Conservation (phyloP, 768 basidiomycete species). For the Pleurotus pulmonarius region DNA sequence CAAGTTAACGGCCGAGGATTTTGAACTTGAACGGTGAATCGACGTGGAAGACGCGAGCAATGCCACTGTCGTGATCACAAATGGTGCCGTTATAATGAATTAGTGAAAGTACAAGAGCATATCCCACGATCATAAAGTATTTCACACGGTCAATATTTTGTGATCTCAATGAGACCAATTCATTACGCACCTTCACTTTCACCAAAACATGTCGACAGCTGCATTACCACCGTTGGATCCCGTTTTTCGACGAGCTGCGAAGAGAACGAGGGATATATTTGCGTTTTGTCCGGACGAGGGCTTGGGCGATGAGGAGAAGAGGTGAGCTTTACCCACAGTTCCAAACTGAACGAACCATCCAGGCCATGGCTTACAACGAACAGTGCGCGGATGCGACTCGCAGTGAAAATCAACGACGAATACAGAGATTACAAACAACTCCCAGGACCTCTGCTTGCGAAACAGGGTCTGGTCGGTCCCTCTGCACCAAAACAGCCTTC, state of each 20-base stretch:
- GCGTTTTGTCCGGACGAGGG: constrained; percentile 59
- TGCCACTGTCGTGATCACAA: too few relatives aligned
- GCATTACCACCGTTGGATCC: constrained; percentile 66
- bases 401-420: constrained; percentile 87
- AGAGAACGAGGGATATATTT: constrained; percentile 71
- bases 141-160: background rate
- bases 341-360: background rate
- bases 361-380: background rate
- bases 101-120: too few relatives aligned
- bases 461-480: constrained; percentile 81
- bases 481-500: constrained; percentile 56
- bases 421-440: constrained; percentile 84
- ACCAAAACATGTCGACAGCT: constrained; percentile 33
- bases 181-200: too few relatives aligned
- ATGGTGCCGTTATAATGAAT: too few relatives aligned
- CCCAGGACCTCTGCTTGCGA: constrained; percentile 73
- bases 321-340: constrained; percentile 33
- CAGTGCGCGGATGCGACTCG: constrained; percentile 69
- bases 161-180: background rate
- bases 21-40: too few relatives aligned
- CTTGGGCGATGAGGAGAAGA: constrained; percentile 65
- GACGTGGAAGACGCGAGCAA: too few relatives aligned
- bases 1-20: too few relatives aligned
- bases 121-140: too few relatives aligned
- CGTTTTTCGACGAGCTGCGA: constrained; percentile 59